phyloP scores from a whole-genome alignment of 345 rosid species.

The Chamaenerion angustifolium region DNA sequence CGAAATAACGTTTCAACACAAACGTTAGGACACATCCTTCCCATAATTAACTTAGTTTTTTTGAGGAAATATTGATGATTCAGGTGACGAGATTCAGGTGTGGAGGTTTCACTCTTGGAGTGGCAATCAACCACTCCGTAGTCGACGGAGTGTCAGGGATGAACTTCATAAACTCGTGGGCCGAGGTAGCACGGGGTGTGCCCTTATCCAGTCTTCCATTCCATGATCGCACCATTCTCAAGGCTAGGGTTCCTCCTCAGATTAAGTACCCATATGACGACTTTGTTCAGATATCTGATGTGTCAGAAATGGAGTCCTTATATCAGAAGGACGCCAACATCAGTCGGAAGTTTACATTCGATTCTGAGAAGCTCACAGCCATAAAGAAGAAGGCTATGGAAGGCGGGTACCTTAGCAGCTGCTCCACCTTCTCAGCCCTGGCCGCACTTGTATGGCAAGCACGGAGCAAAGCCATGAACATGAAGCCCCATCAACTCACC shows the following conservation, averaged over 20 bases:
- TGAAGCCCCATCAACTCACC: constrained; percentile 7
- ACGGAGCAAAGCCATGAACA: constrained; percentile 2
- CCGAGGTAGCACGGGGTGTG: constrained; percentile 16
- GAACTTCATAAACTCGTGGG: constrained; percentile 26
- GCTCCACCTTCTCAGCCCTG: constrained; percentile 7
- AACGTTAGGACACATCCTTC: no score
- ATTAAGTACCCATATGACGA: constrained; percentile 13
- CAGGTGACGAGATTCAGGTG: constrained; percentile 26
- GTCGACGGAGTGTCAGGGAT: constrained; percentile 21
- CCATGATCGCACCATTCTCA: constrained; percentile 13
- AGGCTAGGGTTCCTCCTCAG: constrained; percentile 16
- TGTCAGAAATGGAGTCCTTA: constrained; percentile 9
- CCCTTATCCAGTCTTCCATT: constrained; percentile 9
- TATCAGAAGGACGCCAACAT: constrained; percentile 1
- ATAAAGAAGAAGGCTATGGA: constrained; percentile 4
- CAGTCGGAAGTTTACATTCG: neutral
- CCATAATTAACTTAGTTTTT: neutral
- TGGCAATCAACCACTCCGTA: constrained; percentile 17
- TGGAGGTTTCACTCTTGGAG: constrained; percentile 23
- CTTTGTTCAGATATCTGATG: constrained; percentile 16
- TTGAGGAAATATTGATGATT: no score
- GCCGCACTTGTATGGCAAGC: constrained; percentile 4
- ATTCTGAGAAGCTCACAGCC: neutral
- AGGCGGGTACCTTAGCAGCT: neutral
- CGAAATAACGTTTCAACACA: no score